Evolutionary conservation across 352 stramenopile species (phyloP), one percentile per base, ranked within the genome.

Genomic region (Blastocystis sp.): DNA sequence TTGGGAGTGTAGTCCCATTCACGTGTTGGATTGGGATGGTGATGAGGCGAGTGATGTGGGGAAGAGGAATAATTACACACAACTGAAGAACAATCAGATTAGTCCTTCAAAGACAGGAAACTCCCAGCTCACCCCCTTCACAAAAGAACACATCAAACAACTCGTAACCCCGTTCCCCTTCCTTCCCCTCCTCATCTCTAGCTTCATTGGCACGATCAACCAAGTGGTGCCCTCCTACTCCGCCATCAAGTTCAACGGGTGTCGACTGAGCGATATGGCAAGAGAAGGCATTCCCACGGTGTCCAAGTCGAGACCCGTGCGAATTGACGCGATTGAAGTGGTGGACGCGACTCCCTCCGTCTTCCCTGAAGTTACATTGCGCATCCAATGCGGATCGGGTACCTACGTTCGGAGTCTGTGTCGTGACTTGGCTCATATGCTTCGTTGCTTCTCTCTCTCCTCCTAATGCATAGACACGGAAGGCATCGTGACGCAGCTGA

Each of bases 401-500:
- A 85, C 74, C 0, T 85, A 85, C 31, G 13, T 85, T 50, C 74
- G 74, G 24, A 85, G 74, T 55, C n/a, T 85, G 45, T 85, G 74
- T 69, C 51, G 31, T 10, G 74, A 85, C 1, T 24, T 85, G 21
- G 74, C 74, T 24, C n/a, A 12, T 33, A 19, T 31, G 9, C 45
- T 74, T 13, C 37, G 63, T 74, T 33, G 31, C 45, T 74, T n/a
- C 4, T 45, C 16, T 74, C 63, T 74, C 29, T 41, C 31, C n/a
- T 13, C 26, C 26, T 80, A 33, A 55, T 6, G 45, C 9, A 13
- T 74, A 74, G 74, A 29, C 19, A 67, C 24, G 9, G 41, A 35
- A 6, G 74, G 74, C 12, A 24, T 85, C 4, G 74, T 85, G 21
- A 85, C 74, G 24, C 13, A 45, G 41, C 26, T 85, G 21, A 39